Evolutionary conservation across 148 eudicot species (phyloP).

Genomic region (Beta vulgaris): DNA sequence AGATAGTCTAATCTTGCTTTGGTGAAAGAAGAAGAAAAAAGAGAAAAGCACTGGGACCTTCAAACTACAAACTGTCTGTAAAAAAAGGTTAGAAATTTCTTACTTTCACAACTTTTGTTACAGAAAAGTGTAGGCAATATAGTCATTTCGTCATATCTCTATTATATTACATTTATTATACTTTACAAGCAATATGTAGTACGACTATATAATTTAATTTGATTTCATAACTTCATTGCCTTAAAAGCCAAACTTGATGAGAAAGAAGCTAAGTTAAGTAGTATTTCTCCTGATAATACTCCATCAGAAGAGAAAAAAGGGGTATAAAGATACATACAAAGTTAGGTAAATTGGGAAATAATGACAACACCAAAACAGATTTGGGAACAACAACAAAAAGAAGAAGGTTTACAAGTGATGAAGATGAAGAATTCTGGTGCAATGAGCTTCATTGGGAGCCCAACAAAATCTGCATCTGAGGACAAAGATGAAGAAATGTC

Average conservation of each 20-base stretch:
- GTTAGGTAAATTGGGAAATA: not conserved
- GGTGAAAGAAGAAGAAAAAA: not conserved
- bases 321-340: not conserved
- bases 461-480: slow-evolving; percentile 35
- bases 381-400: slow-evolving; percentile 50
- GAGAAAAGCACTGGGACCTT: slow-evolving; percentile 6
- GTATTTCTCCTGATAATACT: too few species aligned
- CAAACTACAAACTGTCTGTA: slow-evolving; percentile 27
- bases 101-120: slow-evolving; percentile 15
- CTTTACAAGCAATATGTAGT: too few species aligned
- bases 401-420: slow-evolving; percentile 32
- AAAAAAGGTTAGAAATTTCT: slow-evolving; percentile 18
- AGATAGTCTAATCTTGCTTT: not conserved
- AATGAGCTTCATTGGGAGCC: slow-evolving; percentile 39
- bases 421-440: slow-evolving; percentile 52
- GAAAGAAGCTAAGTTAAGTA: not conserved
- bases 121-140: slow-evolving; percentile 22
- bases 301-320: too few species aligned
- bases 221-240: slow-evolving; percentile 28
- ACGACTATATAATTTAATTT: not conserved
- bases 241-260: slow-evolving; percentile 46
- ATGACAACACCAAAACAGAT: slow-evolving; percentile 43
- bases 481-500: slow-evolving; percentile 77
- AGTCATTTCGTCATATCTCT: slow-evolving; percentile 24
- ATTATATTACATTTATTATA: slow-evolving; percentile 14